Evolutionary conservation across 2,329 filamentous ascomycete genomes (phyloP).

Genomic region (Leptographium flavum): DNA sequence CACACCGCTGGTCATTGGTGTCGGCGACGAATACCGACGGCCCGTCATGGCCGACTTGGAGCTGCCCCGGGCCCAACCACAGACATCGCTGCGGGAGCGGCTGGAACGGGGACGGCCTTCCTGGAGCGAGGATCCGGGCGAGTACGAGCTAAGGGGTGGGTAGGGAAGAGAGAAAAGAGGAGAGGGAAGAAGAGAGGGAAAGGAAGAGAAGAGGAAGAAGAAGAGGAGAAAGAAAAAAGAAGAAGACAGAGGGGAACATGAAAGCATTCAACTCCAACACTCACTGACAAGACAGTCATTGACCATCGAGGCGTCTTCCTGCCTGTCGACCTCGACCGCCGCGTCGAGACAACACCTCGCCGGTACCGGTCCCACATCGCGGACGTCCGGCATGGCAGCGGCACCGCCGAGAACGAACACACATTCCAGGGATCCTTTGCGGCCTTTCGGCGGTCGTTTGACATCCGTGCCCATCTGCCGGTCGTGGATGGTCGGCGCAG

Average conservation of each 20-base stretch:
- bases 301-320: too few relatives aligned
- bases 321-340: background rate
- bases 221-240: too few relatives aligned
- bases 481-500: slow-evolving; percentile 42
- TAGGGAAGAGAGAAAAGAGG: too few relatives aligned
- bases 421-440: slow-evolving; percentile 97
- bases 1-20: background rate
- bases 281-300: background rate
- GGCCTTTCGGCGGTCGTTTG: slow-evolving; percentile 89
- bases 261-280: background rate
- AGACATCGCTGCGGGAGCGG: slow-evolving; percentile 35
- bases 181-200: too few relatives aligned
- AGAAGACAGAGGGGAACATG: too few relatives aligned
- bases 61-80: too few relatives aligned
- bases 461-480: slow-evolving; percentile 80
- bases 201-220: too few relatives aligned
- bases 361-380: slow-evolving; percentile 3
- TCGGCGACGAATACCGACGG: background rate
- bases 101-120: slow-evolving; percentile 48
- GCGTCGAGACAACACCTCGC: background rate
- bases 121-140: slow-evolving; percentile 50
- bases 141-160: slow-evolving; percentile 72
- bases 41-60: background rate
- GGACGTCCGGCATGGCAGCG: too few relatives aligned
- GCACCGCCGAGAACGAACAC: slow-evolving; percentile 62